A percentile compares a stretch with the other conserved stretches of the same genome.
phyloP scores from a whole-genome alignment of 1,284 basidiomycete genomes.

The Porogramme epimiltina region DNA sequence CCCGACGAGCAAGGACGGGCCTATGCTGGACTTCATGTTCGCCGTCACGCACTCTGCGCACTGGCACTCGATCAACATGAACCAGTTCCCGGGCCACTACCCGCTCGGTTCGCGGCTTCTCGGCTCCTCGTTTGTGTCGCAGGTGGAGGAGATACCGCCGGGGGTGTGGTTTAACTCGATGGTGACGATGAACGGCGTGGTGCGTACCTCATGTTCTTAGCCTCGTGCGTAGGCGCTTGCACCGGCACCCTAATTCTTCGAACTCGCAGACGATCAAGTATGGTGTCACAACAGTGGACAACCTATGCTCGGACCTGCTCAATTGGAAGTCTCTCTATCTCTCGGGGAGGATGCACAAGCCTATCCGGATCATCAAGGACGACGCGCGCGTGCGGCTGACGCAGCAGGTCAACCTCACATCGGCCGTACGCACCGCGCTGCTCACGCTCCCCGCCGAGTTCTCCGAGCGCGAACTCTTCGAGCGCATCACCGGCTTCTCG shows the following conservation, averaged over 20 bases:
- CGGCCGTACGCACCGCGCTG: slow-evolving; percentile 83
- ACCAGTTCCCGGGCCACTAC: slow-evolving; percentile 89
- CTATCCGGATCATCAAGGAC: slow-evolving; percentile 85
- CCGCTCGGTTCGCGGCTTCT: slow-evolving; percentile 81
- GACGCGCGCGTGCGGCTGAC: slow-evolving; percentile 89
- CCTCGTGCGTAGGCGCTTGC: too few species aligned
- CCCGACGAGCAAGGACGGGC: slow-evolving; percentile 39
- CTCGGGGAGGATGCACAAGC: slow-evolving; percentile 97
- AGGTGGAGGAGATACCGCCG: slow-evolving; percentile 80
- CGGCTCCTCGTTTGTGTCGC: slow-evolving; percentile 78
- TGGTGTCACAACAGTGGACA: slow-evolving; percentile 92
- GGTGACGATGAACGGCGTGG: slow-evolving; percentile 81
- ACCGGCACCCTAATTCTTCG: slow-evolving; percentile 11
- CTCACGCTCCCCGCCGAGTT: slow-evolving; percentile 64
- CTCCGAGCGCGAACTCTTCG: slow-evolving; percentile 83
- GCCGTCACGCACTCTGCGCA: slow-evolving; percentile 90
- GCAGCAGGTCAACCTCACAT: slow-evolving; percentile 91
- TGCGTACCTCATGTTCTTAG: slow-evolving; percentile 57
- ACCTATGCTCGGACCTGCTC: slow-evolving; percentile 85
- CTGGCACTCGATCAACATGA: slow-evolving; percentile 95
- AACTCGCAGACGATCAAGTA: slow-evolving; percentile 86
- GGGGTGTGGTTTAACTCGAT: slow-evolving; percentile 96
- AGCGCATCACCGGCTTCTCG: slow-evolving; percentile 83
- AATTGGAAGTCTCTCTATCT: slow-evolving; percentile 96
- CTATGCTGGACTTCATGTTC: slow-evolving; percentile 96